Conservation (phyloP, 176 grass and related monocot species). For the Musa troglodytarum region DNA sequence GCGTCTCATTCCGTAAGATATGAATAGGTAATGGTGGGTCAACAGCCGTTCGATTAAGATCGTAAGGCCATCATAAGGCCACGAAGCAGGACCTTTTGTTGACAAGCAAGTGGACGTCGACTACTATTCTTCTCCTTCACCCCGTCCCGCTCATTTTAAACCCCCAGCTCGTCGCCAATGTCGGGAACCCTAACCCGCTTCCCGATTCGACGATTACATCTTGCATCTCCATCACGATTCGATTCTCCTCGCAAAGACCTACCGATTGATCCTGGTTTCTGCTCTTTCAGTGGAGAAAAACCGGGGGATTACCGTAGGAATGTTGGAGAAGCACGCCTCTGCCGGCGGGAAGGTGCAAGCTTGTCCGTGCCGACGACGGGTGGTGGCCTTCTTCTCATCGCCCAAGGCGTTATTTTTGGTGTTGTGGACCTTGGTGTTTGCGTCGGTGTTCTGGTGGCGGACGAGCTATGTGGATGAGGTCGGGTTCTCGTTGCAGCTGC, state of each 20-base stretch:
- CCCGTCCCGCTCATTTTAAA: slow-evolving; percentile 17
- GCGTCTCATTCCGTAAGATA: not conserved
- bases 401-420: slow-evolving; percentile 43
- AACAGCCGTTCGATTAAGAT: not conserved
- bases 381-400: slow-evolving; percentile 35
- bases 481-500: not conserved
- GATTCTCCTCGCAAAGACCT: not conserved
- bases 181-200: slow-evolving; percentile 10
- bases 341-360: slow-evolving; percentile 26
- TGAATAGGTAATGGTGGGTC: not conserved
- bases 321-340: slow-evolving; percentile 41
- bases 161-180: slow-evolving; percentile 27
- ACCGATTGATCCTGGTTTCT: slow-evolving; percentile 13
- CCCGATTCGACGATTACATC: not conserved
- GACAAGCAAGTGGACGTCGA: not conserved
- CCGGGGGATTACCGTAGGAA: not conserved
- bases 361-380: slow-evolving; percentile 29
- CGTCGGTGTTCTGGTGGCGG: slow-evolving; percentile 66
- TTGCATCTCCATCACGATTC: not conserved
- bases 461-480: slow-evolving; percentile 33
- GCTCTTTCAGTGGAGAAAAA: slow-evolving; percentile 19
- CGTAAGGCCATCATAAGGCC: not conserved
- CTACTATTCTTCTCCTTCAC: not conserved
- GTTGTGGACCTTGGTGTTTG: slow-evolving; percentile 57
- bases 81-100: not conserved